phyloP scores from a whole-genome alignment of 2,329 filamentous ascomycete genomes.

The Aspergillus pseudoviridinutans region DNA sequence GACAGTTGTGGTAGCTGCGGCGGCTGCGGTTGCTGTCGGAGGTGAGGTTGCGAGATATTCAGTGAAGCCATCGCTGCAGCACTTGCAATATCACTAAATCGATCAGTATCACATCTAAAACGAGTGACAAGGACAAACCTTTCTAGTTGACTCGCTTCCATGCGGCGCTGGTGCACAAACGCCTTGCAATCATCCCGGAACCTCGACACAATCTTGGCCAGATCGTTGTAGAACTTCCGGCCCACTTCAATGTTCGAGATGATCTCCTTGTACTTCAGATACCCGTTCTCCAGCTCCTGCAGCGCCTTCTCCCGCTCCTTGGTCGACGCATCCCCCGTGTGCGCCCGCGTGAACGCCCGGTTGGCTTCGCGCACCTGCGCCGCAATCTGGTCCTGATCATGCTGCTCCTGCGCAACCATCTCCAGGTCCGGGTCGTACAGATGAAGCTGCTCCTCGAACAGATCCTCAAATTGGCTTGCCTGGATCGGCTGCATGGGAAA shows the following conservation, averaged over 20 bases:
- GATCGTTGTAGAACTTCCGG: slow-evolving; percentile 94
- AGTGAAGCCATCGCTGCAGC: slow-evolving; percentile 54
- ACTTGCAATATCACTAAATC: slow-evolving; percentile 52
- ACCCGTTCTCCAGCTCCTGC: slow-evolving; percentile 84
- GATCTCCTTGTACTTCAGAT: slow-evolving; percentile 95
- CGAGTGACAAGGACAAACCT: slow-evolving; percentile 38
- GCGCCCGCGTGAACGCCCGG: slow-evolving; percentile 69
- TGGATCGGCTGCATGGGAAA: slow-evolving; percentile 81
- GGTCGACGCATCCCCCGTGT: slow-evolving; percentile 61
- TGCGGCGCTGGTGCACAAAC: slow-evolving; percentile 75
- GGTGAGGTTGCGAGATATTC: slow-evolving; percentile 41
- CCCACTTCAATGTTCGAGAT: slow-evolving; percentile 87
- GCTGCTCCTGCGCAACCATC: slow-evolving; percentile 64
- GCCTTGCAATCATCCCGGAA: slow-evolving; percentile 77
- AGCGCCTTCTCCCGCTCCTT: slow-evolving; percentile 79
- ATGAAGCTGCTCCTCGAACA: slow-evolving; percentile 79
- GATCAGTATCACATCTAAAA: neutral
- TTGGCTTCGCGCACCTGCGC: slow-evolving; percentile 71
- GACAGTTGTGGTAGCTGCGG: slow-evolving; percentile 16
- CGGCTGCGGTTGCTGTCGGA: slow-evolving; percentile 21
- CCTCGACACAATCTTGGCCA: slow-evolving; percentile 77
- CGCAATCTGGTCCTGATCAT: slow-evolving; percentile 71
- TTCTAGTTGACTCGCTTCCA: slow-evolving; percentile 76
- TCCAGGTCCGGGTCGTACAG: slow-evolving; percentile 76
- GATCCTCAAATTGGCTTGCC: slow-evolving; percentile 83